Conservation (phyloP, 2,329 filamentous ascomycete genomes). For the Sporothrix brasiliensis region DNA sequence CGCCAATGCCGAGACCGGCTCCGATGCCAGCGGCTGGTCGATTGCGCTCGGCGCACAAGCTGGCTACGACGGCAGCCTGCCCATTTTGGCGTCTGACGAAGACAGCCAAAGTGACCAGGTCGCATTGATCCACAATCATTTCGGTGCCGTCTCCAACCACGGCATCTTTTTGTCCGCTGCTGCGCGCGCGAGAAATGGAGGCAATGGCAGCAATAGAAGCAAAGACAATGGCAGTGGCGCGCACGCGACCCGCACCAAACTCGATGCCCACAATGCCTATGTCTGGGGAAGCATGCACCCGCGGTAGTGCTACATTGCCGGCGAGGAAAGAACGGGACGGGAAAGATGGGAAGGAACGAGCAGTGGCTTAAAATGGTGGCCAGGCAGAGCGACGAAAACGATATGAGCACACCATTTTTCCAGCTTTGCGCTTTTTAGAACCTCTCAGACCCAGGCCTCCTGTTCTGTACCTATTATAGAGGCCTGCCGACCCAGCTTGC, state of each 20-base stretch:
- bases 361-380: neutral
- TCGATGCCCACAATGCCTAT: slow-evolving; percentile 53
- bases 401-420: neutral
- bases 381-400: neutral
- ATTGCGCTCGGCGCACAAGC: slow-evolving; percentile 33
- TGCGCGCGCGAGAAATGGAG: neutral
- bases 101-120: neutral
- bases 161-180: slow-evolving; percentile 57
- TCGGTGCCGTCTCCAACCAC: slow-evolving; percentile 65
- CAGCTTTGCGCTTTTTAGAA: neutral
- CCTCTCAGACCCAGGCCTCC: neutral
- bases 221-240: neutral
- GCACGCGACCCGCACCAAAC: slow-evolving; percentile 44
- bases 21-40: slow-evolving; percentile 21
- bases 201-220: no score
- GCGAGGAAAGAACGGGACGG: slow-evolving; percentile 13
- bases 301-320: neutral
- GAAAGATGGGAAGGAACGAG: neutral
- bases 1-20: neutral
- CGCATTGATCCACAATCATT: slow-evolving; percentile 48
- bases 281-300: slow-evolving; percentile 32
- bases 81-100: neutral
- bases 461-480: neutral
- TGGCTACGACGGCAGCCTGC: slow-evolving; percentile 25
- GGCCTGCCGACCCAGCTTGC: neutral